A percentile compares a stretch with the other conserved stretches of the same genome.
Conservation (phyloP, 352 stramenopile genomes). For the Peronosclerospora sorghi region DNA sequence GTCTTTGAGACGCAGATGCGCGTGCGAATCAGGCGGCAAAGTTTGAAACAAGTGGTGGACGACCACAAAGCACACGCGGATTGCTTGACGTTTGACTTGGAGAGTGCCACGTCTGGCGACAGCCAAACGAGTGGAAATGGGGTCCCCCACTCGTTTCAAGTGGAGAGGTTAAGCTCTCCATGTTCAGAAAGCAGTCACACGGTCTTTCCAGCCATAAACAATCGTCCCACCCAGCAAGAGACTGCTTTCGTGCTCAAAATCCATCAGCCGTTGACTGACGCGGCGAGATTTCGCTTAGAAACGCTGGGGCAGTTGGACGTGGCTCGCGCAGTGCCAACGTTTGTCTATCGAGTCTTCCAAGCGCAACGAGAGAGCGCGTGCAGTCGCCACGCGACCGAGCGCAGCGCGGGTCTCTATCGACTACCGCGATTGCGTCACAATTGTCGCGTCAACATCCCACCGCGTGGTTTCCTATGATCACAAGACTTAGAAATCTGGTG, state of each 20-base stretch:
- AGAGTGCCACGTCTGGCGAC: conserved; percentile 5
- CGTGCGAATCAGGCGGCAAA: conserved; percentile 18
- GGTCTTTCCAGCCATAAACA: neutral
- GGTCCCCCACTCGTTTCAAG: conserved; percentile 11
- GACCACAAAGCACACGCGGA: conserved; percentile 3
- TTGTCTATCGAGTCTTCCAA: conserved; percentile 13
- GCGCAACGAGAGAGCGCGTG: conserved; percentile 3
- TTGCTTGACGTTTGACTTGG: conserved; percentile 17
- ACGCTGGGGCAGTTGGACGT: conserved; percentile 11
- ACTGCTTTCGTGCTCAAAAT: conserved; percentile 12
- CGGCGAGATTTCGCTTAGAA: conserved; percentile 13
- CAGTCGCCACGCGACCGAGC: conserved; percentile 14
- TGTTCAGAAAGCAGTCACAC: conserved; percentile 3
- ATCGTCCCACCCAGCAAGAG: neutral
- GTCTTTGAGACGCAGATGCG: conserved; percentile 25
- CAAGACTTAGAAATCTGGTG: conserved; percentile 15
- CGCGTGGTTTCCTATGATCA: neutral
- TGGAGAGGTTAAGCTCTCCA: conserved; percentile 5
- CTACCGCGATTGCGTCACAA: conserved; percentile 18
- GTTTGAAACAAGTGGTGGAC: conserved; percentile 9
- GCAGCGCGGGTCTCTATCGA: conserved; percentile 12
- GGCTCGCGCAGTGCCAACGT: conserved; percentile 8
- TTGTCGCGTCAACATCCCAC: conserved; percentile 12
- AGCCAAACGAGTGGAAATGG: neutral
- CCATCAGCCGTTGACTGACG: conserved; percentile 6